These are phyloP conservation scores for Hydnum rufescens DNA, from an alignment of 768 basidiomycete species.

Conservation along the genomic window DNA sequence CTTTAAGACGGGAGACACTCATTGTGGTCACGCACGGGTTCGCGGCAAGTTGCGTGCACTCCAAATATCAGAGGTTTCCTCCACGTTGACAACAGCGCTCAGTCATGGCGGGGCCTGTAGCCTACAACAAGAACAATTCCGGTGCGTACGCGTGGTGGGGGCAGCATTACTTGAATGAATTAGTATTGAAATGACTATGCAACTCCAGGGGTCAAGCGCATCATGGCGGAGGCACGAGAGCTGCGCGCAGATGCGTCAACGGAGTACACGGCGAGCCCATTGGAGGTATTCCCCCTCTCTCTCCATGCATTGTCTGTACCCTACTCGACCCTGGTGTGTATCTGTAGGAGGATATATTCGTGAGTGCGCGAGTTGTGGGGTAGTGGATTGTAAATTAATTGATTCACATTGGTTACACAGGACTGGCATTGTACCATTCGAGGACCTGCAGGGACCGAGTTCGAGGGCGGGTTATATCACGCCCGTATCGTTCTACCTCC, in stretches of 20 bases:
- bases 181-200: too few species aligned
- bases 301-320: not conserved
- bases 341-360: constrained; percentile 77
- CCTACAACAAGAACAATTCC: constrained; percentile 81
- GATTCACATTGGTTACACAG: constrained; percentile 24
- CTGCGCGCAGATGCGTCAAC: constrained; percentile 66
- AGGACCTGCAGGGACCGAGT: constrained; percentile 74
- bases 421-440: constrained; percentile 98
- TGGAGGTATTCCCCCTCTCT: constrained; percentile 38
- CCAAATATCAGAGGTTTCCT: not conserved
- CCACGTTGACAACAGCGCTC: not conserved
- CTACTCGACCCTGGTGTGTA: constrained; percentile 8
- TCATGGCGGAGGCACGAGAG: constrained; percentile 90
- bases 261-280: constrained; percentile 67
- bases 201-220: constrained; percentile 68
- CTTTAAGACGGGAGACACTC: constrained; percentile 48
- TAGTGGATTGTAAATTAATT: not conserved
- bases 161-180: not conserved
- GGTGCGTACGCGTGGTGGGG: constrained; percentile 25
- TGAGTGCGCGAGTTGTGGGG: constrained; percentile 21
- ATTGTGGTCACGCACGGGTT: not conserved
- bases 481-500: constrained; percentile 78
- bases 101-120: constrained; percentile 17
- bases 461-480: constrained; percentile 90
- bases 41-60: too few species aligned